phyloP scores from a whole-genome alignment of 306 rosid species.

The Geum urbanum region DNA sequence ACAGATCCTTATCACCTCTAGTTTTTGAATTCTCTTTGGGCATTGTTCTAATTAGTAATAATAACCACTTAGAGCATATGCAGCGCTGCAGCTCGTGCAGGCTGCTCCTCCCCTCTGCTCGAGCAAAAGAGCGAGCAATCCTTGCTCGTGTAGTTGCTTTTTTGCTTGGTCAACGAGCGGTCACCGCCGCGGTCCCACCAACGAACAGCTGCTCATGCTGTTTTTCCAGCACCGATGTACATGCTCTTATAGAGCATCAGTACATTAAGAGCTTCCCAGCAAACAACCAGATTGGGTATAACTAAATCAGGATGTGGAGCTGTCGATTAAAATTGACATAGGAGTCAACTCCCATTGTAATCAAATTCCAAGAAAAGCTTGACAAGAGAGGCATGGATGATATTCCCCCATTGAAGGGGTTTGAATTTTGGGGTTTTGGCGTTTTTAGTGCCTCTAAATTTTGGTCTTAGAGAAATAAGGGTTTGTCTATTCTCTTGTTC shows the following conservation, averaged over 20 bases:
- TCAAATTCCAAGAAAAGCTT: neutral
- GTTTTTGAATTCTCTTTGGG: neutral
- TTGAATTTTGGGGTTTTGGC: neutral
- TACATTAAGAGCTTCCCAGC: neutral
- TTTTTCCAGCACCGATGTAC: no score
- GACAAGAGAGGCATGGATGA: neutral
- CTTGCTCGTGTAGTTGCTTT: no score
- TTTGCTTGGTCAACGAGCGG: no score
- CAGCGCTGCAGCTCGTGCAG: no score
- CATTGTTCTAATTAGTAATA: neutral
- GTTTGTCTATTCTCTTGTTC: neutral
- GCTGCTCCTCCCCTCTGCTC: no score
- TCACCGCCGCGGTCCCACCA: no score
- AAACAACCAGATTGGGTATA: neutral
- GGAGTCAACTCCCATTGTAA: conserved; percentile 12
- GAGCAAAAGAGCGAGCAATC: no score
- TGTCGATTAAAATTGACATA: conserved; percentile 13
- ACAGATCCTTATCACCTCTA: neutral
- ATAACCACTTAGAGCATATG: no score
- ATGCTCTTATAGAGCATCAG: neutral
- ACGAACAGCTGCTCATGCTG: no score
- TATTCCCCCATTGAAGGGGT: neutral
- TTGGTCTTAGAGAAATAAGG: neutral
- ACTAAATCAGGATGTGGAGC: neutral
- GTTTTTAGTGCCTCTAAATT: neutral